Evolutionary conservation across 768 basidiomycete genomes (phyloP).

Genomic region (Mycena floridula): DNA sequence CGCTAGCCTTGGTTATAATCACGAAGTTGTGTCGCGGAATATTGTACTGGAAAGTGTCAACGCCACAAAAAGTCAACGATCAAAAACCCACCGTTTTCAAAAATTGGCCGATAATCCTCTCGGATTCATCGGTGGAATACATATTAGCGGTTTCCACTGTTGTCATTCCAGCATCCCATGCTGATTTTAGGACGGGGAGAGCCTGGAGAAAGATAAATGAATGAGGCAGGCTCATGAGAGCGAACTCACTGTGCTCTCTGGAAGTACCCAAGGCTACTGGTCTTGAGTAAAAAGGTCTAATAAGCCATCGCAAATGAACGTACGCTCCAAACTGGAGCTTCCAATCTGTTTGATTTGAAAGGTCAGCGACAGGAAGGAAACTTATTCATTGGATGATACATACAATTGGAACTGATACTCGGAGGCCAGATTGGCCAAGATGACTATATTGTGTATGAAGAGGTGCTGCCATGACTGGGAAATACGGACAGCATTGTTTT

Average conservation of each 20-base stretch:
- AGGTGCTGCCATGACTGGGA: neutral
- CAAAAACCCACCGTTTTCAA: conserved; percentile 23
- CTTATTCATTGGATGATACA: neutral
- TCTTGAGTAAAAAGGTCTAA: neutral
- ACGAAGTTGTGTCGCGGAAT: conserved; percentile 26
- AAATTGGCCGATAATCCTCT: conserved; percentile 29
- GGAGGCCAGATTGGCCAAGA: conserved; percentile 25
- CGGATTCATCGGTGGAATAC: conserved; percentile 31
- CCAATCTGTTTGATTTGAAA: conserved; percentile 22
- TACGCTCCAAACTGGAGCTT: conserved; percentile 19
- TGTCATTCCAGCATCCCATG: conserved; percentile 29
- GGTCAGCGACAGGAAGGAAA: conserved; percentile 5
- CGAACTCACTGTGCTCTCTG: neutral
- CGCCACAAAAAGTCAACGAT: neutral
- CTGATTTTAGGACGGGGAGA: conserved; percentile 25
- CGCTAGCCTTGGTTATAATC: conserved; percentile 26
- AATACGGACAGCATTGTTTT: neutral
- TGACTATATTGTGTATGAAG: conserved; percentile 16
- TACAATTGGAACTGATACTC: conserved; percentile 27
- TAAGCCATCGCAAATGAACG: conserved; percentile 5
- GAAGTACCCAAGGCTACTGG: neutral
- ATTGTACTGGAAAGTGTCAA: conserved; percentile 14
- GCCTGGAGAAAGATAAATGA: conserved; percentile 16
- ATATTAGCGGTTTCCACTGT: conserved; percentile 10
- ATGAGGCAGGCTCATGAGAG: conserved; percentile 10